Evolutionary conservation across 1,284 basidiomycete species (phyloP).

Genomic region (Testicularia cyperi): DNA sequence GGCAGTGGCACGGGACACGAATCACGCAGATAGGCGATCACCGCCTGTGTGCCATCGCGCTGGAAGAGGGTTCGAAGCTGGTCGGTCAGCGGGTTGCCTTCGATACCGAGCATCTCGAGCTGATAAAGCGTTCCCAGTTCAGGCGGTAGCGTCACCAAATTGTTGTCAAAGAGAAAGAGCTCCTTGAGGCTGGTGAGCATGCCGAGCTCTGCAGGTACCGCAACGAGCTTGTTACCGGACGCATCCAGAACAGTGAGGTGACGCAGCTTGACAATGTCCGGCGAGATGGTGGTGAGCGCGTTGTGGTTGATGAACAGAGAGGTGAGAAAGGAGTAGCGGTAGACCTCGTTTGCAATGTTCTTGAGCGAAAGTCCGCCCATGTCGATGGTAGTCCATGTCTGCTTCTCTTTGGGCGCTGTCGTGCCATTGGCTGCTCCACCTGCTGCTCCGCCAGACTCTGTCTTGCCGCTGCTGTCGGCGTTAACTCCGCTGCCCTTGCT

Average conservation of each 20-base stretch:
- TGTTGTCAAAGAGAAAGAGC: constrained; percentile 93
- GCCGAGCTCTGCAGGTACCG: constrained; percentile 84
- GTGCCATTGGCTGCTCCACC: constrained; percentile 17
- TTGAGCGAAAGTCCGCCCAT: constrained; percentile 94
- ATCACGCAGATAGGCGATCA: constrained; percentile 86
- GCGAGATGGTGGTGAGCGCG: constrained; percentile 75
- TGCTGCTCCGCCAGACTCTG: constrained; percentile 11
- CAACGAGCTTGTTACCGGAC: constrained; percentile 80
- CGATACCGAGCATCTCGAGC: constrained; percentile 87
- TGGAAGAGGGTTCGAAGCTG: constrained; percentile 78
- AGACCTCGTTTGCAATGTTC: constrained; percentile 78
- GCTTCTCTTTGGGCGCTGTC: constrained; percentile 20
- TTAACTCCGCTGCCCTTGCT: constrained; percentile 13
- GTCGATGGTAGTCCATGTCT: constrained; percentile 82
- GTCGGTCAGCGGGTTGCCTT: constrained; percentile 89
- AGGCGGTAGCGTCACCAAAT: constrained; percentile 76
- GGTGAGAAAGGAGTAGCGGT: constrained; percentile 89
- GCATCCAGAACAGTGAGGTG: constrained; percentile 89
- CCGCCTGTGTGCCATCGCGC: constrained; percentile 84
- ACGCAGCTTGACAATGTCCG: constrained; percentile 79
- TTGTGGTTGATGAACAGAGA: constrained; percentile 98
- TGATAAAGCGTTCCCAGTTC: constrained; percentile 91
- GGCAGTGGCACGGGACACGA: constrained; percentile 77
- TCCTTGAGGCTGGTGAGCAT: constrained; percentile 88
- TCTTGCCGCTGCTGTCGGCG: constrained; percentile 6